Evolutionary conservation across 306 rosid genomes (phyloP).

Genomic region (Sphenostylis stenocarpa): DNA sequence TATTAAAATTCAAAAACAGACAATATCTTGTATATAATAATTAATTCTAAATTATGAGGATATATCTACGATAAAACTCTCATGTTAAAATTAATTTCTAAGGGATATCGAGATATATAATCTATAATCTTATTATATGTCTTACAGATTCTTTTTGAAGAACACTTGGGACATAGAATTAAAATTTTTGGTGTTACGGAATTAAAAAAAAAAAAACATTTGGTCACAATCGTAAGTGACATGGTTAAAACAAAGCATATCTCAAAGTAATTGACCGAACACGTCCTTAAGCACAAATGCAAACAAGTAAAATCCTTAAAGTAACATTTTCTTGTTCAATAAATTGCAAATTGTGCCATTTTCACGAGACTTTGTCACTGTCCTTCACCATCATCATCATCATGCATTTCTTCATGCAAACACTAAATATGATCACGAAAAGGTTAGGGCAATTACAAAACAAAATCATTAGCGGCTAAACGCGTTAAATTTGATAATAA

Average conservation of each 20-base stretch:
- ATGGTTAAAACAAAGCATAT: slow-evolving; percentile 24
- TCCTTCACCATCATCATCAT: slow-evolving; percentile 56
- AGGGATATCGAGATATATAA: too few relatives aligned
- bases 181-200: not conserved
- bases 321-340: not conserved
- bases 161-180: too few relatives aligned
- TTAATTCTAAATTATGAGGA: too few relatives aligned
- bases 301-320: slow-evolving; percentile 32
- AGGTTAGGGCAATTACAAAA: slow-evolving; percentile 41
- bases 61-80: too few relatives aligned
- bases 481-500: slow-evolving; percentile 44
- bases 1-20: too few relatives aligned
- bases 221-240: slow-evolving; percentile 35
- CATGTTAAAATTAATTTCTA: too few relatives aligned
- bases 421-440: slow-evolving; percentile 60
- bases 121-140: too few relatives aligned
- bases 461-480: slow-evolving; percentile 54
- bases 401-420: slow-evolving; percentile 36
- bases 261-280: slow-evolving; percentile 29
- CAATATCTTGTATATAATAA: too few relatives aligned
- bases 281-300: slow-evolving; percentile 31
- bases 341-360: slow-evolving; percentile 48
- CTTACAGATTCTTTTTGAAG: too few relatives aligned
- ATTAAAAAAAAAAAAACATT: not conserved
- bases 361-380: slow-evolving; percentile 87